These are phyloP conservation scores for Trifolium dubium DNA, from an alignment of 306 rosid genomes.

Conservation along the genomic window DNA sequence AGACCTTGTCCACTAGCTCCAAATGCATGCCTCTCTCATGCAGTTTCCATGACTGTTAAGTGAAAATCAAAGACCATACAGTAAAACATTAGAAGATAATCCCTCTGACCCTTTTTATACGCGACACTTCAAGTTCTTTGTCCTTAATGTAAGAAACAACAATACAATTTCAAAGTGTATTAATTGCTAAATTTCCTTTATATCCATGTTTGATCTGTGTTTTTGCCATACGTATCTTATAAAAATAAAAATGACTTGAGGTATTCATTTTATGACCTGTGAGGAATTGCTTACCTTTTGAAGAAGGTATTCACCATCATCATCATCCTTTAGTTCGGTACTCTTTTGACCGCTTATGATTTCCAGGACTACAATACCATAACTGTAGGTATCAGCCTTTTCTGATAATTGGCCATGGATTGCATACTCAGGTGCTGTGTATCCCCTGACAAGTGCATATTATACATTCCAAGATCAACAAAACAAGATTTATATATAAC, in stretches of 20 bases:
- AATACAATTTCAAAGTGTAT: no score
- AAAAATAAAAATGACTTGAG: neutral
- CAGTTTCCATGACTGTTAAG: conserved; percentile 61
- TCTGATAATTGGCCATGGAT: conserved; percentile 76
- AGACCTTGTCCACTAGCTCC: conserved; percentile 54
- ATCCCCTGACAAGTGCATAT: conserved; percentile 55
- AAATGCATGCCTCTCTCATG: conserved; percentile 50
- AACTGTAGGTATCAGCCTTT: conserved; percentile 72
- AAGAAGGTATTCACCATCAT: conserved; percentile 56
- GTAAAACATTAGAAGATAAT: neutral
- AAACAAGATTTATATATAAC: neutral
- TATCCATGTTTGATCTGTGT: neutral
- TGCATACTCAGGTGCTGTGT: conserved; percentile 81
- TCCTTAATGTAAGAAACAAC: neutral
- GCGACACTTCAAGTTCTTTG: neutral
- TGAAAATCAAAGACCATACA: conserved; percentile 7
- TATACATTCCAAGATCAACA: neutral
- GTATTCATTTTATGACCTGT: neutral
- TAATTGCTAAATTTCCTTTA: no score
- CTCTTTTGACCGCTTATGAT: conserved; percentile 64
- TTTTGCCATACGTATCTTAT: neutral
- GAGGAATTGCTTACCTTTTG: conserved; percentile 54
- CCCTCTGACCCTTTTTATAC: neutral
- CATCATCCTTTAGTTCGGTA: conserved; percentile 45
- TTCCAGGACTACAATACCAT: conserved; percentile 71